A percentile compares a stretch with the other conserved stretches of the same genome.
phyloP scores from a whole-genome alignment of 345 rosid species.

The Diplotaxis tenuifolia region DNA sequence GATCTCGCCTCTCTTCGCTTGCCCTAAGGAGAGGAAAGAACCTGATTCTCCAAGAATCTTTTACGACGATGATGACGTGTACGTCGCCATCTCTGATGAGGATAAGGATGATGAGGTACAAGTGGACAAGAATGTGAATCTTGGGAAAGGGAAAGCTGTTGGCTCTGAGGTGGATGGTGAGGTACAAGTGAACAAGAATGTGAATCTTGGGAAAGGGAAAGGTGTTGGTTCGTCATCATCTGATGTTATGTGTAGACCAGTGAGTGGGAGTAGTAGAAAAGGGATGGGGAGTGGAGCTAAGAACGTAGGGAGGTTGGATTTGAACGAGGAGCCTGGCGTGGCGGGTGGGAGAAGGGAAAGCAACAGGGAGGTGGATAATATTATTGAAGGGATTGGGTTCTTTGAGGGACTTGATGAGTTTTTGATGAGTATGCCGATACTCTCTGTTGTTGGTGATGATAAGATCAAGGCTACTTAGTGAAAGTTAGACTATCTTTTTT shows the following conservation, averaged over 20 bases:
- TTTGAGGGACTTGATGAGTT: conserved; percentile 98
- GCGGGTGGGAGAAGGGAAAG: conserved; percentile 40
- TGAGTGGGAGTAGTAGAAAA: conserved; percentile 45
- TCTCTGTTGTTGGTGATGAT: conserved; percentile 77
- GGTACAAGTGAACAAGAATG: conserved; percentile 42
- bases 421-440: conserved; percentile 86
- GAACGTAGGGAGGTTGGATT: conserved; percentile 76
- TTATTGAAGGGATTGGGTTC: conserved; percentile 71
- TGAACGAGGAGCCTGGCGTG: conserved; percentile 72
- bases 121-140: conserved; percentile 45
- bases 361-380: conserved; percentile 66
- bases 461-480: conserved; percentile 72
- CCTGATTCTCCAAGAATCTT: conserved; percentile 37
- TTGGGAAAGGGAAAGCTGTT: conserved; percentile 44
- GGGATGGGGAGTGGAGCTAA: conserved; percentile 51
- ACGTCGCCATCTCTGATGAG: conserved; percentile 51
- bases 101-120: conserved; percentile 37
- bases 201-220: conserved; percentile 47
- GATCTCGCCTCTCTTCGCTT: conserved; percentile 58
- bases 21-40: conserved; percentile 35
- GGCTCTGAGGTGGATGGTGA: too few species aligned
- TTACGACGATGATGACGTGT: conserved; percentile 53
- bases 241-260: conserved; percentile 28
- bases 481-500: too few species aligned
- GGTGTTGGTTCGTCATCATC: conserved; percentile 34